Conservation (phyloP, 345 rosid species). For the Viola odorata region DNA sequence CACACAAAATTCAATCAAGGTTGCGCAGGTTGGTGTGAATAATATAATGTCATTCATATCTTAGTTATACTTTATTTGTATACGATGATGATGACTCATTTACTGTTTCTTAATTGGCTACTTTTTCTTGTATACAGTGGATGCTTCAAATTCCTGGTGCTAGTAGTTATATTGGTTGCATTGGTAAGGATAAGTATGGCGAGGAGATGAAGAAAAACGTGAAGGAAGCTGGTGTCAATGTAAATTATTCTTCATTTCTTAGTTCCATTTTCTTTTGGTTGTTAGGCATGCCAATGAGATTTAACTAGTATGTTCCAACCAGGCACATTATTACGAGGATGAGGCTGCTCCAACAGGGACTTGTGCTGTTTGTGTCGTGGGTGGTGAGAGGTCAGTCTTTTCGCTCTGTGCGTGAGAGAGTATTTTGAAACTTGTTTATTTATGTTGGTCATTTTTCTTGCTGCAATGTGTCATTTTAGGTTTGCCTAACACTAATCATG, state of each 20-base stretch:
- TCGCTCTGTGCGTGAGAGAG: too few species aligned
- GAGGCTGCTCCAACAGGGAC: conserved; percentile 81
- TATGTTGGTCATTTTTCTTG: neutral
- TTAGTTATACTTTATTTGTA: neutral
- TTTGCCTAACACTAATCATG: neutral
- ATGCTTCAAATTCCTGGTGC: conserved; percentile 95
- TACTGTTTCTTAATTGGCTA: neutral
- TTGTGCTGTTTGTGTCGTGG: conserved; percentile 90
- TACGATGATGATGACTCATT: neutral
- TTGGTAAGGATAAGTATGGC: conserved; percentile 93
- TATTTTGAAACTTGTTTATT: neutral
- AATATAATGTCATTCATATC: neutral
- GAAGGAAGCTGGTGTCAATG: conserved; percentile 73
- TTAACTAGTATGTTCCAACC: conserved; percentile 1
- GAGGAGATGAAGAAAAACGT: conserved; percentile 90
- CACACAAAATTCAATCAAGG: conserved; percentile 91
- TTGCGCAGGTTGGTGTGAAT: conserved; percentile 64
- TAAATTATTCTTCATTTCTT: conserved; percentile 20
- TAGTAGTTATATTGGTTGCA: conserved; percentile 83
- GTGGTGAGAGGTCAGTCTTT: conserved; percentile 85
- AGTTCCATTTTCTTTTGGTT: neutral
- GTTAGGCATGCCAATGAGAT: neutral
- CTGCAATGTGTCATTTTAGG: neutral
- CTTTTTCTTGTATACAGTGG: conserved; percentile 49
- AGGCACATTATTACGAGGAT: conserved; percentile 88